Evolutionary conservation across 768 basidiomycete species (phyloP), one percentile per base, ranked within the genome.

Genomic region (Auricularia heimuer): DNA sequence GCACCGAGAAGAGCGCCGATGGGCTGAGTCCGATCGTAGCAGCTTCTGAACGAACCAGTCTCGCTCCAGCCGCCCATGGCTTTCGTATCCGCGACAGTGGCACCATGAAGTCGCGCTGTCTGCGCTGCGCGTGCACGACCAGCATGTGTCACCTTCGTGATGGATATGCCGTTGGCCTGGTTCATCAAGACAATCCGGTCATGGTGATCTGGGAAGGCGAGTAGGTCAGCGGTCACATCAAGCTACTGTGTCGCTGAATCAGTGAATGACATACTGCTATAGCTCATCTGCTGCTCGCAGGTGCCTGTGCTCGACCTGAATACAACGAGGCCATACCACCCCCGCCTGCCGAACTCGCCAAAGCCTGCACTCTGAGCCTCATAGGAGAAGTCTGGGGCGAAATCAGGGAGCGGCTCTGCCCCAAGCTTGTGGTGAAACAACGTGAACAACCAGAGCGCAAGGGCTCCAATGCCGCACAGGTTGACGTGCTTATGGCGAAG

Each of bases 91-190:
- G 62, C 64, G 0, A 47, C 64, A 14, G 68, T 68, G 0, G 75
- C 73, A 45, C 76, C 72, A 64, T 77, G 72, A n/a, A 70, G 61
- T 16, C 70, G 68, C 12, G 74, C 71, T 2, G 67, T 74, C 36
- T 67, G 65, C 0, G 77, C 77, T 14, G 73, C 70, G 68, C 67
- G 76, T 12, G 69, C 67, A 1, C 69, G 68, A 0, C 70, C 70
- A 0, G 68, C 75, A 68, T 78, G 76, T 0, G 73, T 77, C 21
- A 71, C 71, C 62, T 76, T 76, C 0, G 67, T 70, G 21, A 75
- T 71, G 16, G 45, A 34, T 18, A 77, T 64, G 29, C 69, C 64
- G 37, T 73, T 72, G 24, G 63, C 54, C 7, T 63, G 42, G 62
- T 76, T 70, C 61, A 75, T 68, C 3, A 64, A 33, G 4, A 68